Evolutionary conservation across 352 stramenopile genomes (phyloP), one percentile per base, ranked within the genome.

Genomic region (Aphanomyces stellatus): DNA sequence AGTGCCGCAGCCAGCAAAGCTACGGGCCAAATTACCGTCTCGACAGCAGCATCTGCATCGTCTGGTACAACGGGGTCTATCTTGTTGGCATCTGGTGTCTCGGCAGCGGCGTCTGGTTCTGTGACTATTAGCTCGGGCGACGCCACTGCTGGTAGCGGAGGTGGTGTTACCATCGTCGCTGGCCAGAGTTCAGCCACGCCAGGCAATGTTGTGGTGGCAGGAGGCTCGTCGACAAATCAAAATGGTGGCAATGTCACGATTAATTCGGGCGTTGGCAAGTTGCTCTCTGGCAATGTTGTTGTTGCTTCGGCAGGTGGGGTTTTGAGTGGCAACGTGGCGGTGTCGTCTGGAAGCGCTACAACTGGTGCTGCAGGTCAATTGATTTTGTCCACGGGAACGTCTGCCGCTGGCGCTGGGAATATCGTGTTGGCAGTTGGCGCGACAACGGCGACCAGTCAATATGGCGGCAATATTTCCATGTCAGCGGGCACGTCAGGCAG

Each of bases 131-230:
- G 42, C 59, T 53, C 67, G 62, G 74, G 74, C 31, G 22, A 42
- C 7, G 51, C 74, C 40, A 34, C 70, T 11, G 73, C 72, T 31
- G 51, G 59, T n/a, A 72, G 69, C 33, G 74, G 74, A 31, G 74
- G 74, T 30, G 69, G 34, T 30, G 65, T 80, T 61, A 51, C 31
- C 11, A 15, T 78, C 51, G 64, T 65, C 68, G 70, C 63, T 56
- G 72, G 72, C 0, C 42, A 40, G 51, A 71, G 65, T 66, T 69
- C 59, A 62, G 61, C 55, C 24, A 28, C 37, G 19, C 49, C 49
- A 34, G 49, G 49, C 19, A 57, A 57, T 57, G 33, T 57, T 35
- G 25, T 22, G 49, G 5, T 57, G 22, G 1, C 19, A 15, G 19
- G 49, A 22, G 49, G 49, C 1, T 57, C 49, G 4, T 57, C 49